Conservation (phyloP, 2,329 filamentous ascomycete species). For the Neonectria neomacrospora region DNA sequence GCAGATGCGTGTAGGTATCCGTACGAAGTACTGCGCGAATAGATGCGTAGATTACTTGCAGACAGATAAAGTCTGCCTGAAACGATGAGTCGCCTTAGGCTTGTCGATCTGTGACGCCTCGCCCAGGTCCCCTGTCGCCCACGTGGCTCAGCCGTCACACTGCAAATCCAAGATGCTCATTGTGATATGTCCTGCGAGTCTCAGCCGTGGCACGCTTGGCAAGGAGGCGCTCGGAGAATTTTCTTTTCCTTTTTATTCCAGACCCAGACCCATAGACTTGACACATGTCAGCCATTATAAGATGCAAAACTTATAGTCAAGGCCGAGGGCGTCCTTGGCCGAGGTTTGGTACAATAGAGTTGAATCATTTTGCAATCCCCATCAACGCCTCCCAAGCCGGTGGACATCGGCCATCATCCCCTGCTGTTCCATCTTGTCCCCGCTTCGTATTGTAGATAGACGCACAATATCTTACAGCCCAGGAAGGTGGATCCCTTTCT, state of each 20-base stretch:
- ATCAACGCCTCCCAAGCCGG: slow-evolving; percentile 29
- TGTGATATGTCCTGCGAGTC: not conserved
- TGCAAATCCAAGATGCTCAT: slow-evolving; percentile 9
- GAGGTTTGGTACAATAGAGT: slow-evolving; percentile 30
- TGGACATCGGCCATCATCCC: slow-evolving; percentile 15
- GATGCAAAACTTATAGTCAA: slow-evolving; percentile 11
- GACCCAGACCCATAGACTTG: not conserved
- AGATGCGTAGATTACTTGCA: not conserved
- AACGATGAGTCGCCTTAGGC: slow-evolving; percentile 15
- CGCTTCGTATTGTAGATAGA: slow-evolving; percentile 22
- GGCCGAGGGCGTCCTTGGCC: slow-evolving; percentile 22
- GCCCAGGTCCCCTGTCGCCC: slow-evolving; percentile 22
- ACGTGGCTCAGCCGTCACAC: slow-evolving; percentile 21
- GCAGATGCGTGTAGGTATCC: not conserved
- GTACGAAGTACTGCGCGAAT: not conserved
- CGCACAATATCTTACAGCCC: slow-evolving; percentile 28
- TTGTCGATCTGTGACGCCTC: slow-evolving; percentile 21
- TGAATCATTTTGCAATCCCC: slow-evolving; percentile 25
- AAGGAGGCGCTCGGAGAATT: not conserved
- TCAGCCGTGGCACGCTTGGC: slow-evolving; percentile 2
- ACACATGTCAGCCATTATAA: not conserved
- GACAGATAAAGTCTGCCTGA: slow-evolving; percentile 9
- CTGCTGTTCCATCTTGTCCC: not conserved
- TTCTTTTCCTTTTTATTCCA: not conserved
- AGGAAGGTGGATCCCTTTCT: slow-evolving; percentile 6